Percentiles rank a stretch among this genome's conserved stretches.
Evolutionary conservation across 768 basidiomycete genomes (phyloP).

Genomic region (Auriscalpium vulgare): DNA sequence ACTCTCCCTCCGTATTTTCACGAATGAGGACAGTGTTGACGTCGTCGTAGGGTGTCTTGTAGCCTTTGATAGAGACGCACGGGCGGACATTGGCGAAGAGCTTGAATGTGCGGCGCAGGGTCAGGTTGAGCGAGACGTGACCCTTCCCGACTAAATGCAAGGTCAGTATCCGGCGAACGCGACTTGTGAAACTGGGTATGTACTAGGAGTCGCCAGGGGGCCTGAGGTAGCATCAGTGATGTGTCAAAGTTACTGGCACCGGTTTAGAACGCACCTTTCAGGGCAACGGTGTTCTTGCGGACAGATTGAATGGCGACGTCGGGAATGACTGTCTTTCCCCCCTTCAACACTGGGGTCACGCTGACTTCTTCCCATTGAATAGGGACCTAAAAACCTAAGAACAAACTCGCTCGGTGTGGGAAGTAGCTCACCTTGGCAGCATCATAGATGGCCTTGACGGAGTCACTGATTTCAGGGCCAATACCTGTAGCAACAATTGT

Average conservation of each 20-base stretch:
- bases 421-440: constrained; percentile 62
- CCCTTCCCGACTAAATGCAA: constrained; percentile 84
- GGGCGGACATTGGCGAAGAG: constrained; percentile 98
- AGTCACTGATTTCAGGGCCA: constrained; percentile 96
- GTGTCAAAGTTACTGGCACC: not conserved
- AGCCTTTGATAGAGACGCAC: constrained; percentile 91
- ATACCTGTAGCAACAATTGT: constrained; percentile 55
- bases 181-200: constrained; percentile 24
- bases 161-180: not conserved
- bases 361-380: constrained; percentile 99
- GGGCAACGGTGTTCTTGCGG: constrained; percentile 93
- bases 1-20: constrained; percentile 99
- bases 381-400: constrained; percentile 56
- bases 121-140: constrained; percentile 96
- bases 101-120: constrained; percentile 93
- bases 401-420: too few relatives aligned
- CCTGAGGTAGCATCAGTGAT: constrained; percentile 35
- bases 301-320: constrained; percentile 85
- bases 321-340: constrained; percentile 96
- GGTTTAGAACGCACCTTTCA: constrained; percentile 64
- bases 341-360: constrained; percentile 88
- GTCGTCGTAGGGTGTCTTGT: constrained; percentile 97
- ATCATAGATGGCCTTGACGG: constrained; percentile 87
- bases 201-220: constrained; percentile 95
- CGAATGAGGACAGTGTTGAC: constrained; percentile 98